These are phyloP conservation scores for Imleria badia DNA, from an alignment of 768 basidiomycete species.

Conservation along the genomic window DNA sequence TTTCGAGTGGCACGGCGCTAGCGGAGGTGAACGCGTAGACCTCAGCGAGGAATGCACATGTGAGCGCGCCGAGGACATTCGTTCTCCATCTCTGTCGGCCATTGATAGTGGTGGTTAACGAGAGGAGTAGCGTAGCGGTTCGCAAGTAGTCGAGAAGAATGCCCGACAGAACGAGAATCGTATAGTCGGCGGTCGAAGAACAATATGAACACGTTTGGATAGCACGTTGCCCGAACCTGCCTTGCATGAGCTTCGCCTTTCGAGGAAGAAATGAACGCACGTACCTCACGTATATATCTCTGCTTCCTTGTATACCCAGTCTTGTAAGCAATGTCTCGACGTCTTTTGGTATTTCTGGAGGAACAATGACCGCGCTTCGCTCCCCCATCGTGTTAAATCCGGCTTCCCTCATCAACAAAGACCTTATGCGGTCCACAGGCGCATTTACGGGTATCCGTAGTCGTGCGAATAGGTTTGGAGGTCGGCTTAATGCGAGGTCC, in stretches of 20 bases:
- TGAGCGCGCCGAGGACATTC: slow-evolving; percentile 47
- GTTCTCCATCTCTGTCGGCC: slow-evolving; percentile 45
- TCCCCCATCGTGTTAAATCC: slow-evolving; percentile 32
- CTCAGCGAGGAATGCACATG: slow-evolving; percentile 51
- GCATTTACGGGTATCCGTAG: slow-evolving; percentile 56
- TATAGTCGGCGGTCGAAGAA: slow-evolving; percentile 57
- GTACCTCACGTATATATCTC: slow-evolving; percentile 60
- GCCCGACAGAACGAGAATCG: slow-evolving; percentile 54
- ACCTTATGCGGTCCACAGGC: slow-evolving; percentile 51
- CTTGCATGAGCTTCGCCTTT: neutral
- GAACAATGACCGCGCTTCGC: slow-evolving; percentile 9
- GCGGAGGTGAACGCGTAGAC: slow-evolving; percentile 51
- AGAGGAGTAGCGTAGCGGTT: slow-evolving; percentile 47
- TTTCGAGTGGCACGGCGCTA: slow-evolving; percentile 46
- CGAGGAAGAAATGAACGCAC: slow-evolving; percentile 11
- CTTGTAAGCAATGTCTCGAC: slow-evolving; percentile 54
- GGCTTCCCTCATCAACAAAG: slow-evolving; percentile 43
- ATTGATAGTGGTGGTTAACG: slow-evolving; percentile 42
- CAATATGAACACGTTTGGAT: slow-evolving; percentile 68
- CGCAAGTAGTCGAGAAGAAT: slow-evolving; percentile 60
- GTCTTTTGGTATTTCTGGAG: slow-evolving; percentile 41
- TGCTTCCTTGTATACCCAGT: slow-evolving; percentile 55
- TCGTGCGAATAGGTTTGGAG: slow-evolving; percentile 60
- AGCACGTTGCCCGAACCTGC: slow-evolving; percentile 67
- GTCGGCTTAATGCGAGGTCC: slow-evolving; percentile 32